Conservation (phyloP, 495 filamentous ascomycete genomes). For the Podospora pseudocomata region DNA sequence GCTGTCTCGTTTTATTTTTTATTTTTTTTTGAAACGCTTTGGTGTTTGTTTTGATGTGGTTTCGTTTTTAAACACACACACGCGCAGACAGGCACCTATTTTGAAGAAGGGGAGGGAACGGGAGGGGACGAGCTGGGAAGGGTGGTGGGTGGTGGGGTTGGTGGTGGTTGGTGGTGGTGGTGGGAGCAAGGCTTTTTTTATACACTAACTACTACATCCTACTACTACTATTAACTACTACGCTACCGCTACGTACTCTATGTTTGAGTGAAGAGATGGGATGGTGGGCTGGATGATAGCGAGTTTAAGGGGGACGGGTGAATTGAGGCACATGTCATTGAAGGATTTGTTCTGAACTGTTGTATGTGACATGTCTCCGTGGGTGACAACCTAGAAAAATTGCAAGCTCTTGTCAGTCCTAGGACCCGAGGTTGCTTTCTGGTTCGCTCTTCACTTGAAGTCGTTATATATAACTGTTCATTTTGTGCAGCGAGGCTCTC, state of each 20-base stretch:
- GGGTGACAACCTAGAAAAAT: too few relatives aligned
- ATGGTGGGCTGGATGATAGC: neutral
- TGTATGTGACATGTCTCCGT: neutral
- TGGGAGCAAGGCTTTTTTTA: neutral
- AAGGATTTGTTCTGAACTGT: neutral
- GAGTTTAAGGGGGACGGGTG: neutral
- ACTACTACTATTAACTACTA: neutral
- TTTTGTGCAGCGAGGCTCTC: too few relatives aligned
- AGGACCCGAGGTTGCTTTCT: too few relatives aligned
- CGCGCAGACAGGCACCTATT: neutral
- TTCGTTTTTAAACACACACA: neutral
- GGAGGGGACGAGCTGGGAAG: neutral
- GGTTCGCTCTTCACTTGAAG: too few relatives aligned
- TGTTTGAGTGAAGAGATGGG: neutral
- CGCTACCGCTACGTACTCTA: neutral
- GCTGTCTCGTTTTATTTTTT: neutral
- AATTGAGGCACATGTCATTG: neutral
- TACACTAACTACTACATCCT: neutral
- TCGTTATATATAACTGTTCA: too few relatives aligned
- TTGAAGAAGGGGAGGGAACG: neutral
- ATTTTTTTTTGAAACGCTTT: neutral
- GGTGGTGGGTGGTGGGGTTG: neutral
- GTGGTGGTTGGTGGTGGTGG: too few relatives aligned
- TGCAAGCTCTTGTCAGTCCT: too few relatives aligned
- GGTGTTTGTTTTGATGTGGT: neutral